These are phyloP conservation scores for Metarhizium album DNA, from an alignment of 2,329 filamentous ascomycete genomes.

Conservation along the genomic window DNA sequence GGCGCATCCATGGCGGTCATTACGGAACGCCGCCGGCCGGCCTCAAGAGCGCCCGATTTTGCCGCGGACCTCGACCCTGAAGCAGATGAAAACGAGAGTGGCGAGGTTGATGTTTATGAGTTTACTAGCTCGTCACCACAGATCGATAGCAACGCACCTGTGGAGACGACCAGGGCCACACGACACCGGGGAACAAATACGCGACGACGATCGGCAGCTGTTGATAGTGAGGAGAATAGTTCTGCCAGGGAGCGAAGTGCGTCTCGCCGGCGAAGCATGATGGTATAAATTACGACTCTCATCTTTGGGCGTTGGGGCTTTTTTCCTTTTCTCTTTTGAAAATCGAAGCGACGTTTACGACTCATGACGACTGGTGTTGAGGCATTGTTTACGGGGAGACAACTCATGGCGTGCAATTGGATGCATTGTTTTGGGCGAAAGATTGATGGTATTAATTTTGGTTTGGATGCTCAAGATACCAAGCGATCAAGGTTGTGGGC, in stretches of 20 bases:
- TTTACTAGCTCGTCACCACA: conserved; percentile 39
- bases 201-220: conserved; percentile 28
- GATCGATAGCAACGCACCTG: conserved; percentile 18
- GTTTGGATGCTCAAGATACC: conserved; percentile 23
- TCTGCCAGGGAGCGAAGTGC: conserved; percentile 19
- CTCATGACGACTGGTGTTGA: conserved; percentile 2
- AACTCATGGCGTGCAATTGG: conserved; percentile 1
- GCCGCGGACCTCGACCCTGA: conserved; percentile 3
- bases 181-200: conserved; percentile 24
- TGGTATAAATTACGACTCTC: conserved; percentile 45
- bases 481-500: conserved; percentile 21
- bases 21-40: conserved; percentile 30
- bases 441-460: conserved; percentile 12
- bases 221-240: conserved; percentile 23
- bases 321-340: neutral
- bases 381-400: neutral
- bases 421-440: conserved; percentile 15
- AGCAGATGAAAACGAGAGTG: conserved; percentile 6
- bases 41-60: conserved; percentile 14
- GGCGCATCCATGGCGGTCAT: conserved; percentile 22
- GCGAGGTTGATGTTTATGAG: conserved; percentile 41
- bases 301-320: neutral
- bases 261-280: conserved; percentile 46
- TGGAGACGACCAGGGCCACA: conserved; percentile 14
- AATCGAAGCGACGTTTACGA: conserved; percentile 5